Evolutionary conservation across 2,329 filamentous ascomycete genomes (phyloP), one percentile per base, ranked within the genome.

Genomic region (Cercospora sp.): DNA sequence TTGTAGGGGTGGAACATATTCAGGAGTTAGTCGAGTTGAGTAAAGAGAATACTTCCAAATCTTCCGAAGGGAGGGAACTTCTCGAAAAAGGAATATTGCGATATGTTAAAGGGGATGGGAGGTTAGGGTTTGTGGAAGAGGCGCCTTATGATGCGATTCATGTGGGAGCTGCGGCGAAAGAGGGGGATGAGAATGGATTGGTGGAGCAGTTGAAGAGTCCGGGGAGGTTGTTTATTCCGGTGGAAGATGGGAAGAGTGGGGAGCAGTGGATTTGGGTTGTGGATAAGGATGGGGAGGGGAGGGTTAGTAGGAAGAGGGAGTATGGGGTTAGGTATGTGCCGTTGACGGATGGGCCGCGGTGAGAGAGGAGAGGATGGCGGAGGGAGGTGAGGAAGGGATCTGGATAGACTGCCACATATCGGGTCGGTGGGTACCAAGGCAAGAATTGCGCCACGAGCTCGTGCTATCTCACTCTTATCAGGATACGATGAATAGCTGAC

Each of bases 131-230:
- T 78, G 66, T 61, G 30, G 81, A 83, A 12, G 84, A 81, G 69
- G 81, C 79, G 32, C 81, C 88, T 0, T 99, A 94, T 85, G 93
- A 98, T 84, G 94, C 91, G 2, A 98, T 99, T 68, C 95, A 98
- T 78, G 95, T 98, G 2, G 95, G 95, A 0, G 95, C 95, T 0
- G 91, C 93, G 7, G 94, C 94, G 0, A 58, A 58, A 26, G 86
- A 82, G 26, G 86, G 88, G 76, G 81, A 97, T 65, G 94, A 97
- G 77, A 77, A 86, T 18, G 86, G 87, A 68, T 80, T 98, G 72
- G 81, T 97, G 57, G 86, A 89, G 32, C 95, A 98, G 82, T 81
- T 99, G 72, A 88, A 88, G 71, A 82, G 86, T 2, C 94, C 94
- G 0, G 95, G 95, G 0, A 80, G 91, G 71, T 85, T 95, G 80